A percentile compares a stretch with the other conserved stretches of the same genome.
These are phyloP conservation scores for Phytophthora meadii DNA, from an alignment of 352 stramenopile genomes.

Conservation along the genomic window DNA sequence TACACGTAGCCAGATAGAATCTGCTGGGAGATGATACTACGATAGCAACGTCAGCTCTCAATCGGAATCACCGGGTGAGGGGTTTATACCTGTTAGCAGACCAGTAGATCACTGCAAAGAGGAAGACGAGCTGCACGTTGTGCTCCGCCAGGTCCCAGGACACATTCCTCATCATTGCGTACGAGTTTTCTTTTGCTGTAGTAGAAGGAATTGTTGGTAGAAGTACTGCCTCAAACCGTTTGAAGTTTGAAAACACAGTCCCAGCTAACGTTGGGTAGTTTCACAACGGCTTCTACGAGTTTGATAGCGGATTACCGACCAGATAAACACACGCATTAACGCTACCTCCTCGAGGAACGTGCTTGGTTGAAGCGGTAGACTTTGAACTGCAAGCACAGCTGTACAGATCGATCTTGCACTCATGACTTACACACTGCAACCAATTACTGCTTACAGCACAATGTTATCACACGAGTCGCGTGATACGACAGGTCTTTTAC, in stretches of 20 bases:
- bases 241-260: not conserved
- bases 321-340: conserved; percentile 5
- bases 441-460: too few species aligned
- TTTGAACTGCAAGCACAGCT: conserved; percentile 31
- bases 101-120: conserved; percentile 77
- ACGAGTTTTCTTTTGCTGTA: not conserved
- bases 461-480: too few species aligned
- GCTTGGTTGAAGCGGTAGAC: not conserved
- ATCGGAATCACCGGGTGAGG: not conserved
- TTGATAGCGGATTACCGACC: conserved; percentile 3
- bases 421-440: not conserved
- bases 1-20: conserved; percentile 54
- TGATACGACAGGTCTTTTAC: not conserved
- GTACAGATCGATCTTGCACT: conserved; percentile 13
- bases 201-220: not conserved
- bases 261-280: not conserved
- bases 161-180: conserved; percentile 1
- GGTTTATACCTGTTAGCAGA: conserved; percentile 56
- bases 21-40: conserved; percentile 8
- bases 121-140: conserved; percentile 75
- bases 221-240: too few species aligned
- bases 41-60: conserved; percentile 3
- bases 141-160: conserved; percentile 48
- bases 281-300: not conserved
- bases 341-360: conserved; percentile 7